Percentiles rank a stretch among this genome's conserved stretches.
These are phyloP conservation scores for Solanum sejunctum DNA, from an alignment of 257 asterid species.

Conservation along the genomic window DNA sequence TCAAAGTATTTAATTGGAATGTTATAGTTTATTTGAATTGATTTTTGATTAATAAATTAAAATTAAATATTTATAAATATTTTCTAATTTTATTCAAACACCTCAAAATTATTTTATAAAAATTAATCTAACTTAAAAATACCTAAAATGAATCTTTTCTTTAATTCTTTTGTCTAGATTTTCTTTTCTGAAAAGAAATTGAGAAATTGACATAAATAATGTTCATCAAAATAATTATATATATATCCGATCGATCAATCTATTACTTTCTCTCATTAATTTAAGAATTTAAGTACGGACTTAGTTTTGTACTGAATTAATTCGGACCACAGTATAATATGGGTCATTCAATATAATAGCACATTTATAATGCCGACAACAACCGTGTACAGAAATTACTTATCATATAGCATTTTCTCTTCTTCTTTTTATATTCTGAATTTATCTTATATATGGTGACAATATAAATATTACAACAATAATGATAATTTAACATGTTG, in stretches of 20 bases:
- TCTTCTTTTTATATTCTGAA: not conserved
- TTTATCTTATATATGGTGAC: not conserved
- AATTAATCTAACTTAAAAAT: too few species aligned
- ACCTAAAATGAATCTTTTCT: too few species aligned
- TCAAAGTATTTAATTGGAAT: not conserved
- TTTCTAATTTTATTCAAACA: too few species aligned
- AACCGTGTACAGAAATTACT: not conserved
- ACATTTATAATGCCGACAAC: not conserved
- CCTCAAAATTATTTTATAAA: too few species aligned
- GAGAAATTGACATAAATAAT: not conserved
- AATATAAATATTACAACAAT: not conserved
- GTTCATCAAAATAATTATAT: not conserved
- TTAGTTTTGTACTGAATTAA: not conserved
- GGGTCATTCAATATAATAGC: not conserved
- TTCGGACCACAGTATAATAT: not conserved
- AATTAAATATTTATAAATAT: too few species aligned
- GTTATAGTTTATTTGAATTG: too few species aligned
- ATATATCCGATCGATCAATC: not conserved
- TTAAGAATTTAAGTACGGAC: not conserved
- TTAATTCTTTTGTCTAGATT: too few species aligned
- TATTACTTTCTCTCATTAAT: not conserved
- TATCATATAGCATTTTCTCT: not conserved
- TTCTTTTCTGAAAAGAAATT: too few species aligned
- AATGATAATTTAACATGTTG: not conserved
- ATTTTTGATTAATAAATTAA: too few species aligned